Percentiles rank a stretch among this genome's conserved stretches.
Evolutionary conservation across 2,329 filamentous ascomycete species (phyloP).

Genomic region (Paraconiothyrium sp.): DNA sequence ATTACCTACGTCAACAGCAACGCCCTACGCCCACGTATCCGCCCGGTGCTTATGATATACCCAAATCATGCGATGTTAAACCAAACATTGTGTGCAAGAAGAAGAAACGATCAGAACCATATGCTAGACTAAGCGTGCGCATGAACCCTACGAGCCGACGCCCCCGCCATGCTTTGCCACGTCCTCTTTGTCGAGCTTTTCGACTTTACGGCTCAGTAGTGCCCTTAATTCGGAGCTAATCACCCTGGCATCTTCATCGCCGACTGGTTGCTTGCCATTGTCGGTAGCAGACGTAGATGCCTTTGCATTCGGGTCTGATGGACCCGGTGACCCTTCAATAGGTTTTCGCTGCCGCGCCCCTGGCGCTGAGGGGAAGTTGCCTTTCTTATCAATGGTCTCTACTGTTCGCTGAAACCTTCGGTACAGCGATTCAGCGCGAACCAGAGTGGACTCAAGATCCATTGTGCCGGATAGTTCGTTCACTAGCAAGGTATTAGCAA

Average conservation of each 20-base stretch:
- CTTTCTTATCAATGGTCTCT: conserved; percentile 90
- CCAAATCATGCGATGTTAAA: neutral
- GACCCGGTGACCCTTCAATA: conserved; percentile 31
- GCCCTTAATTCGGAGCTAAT: conserved; percentile 71
- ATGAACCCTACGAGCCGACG: conserved; percentile 26
- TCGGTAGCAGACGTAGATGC: conserved; percentile 41
- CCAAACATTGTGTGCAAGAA: neutral
- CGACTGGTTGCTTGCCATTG: conserved; percentile 46
- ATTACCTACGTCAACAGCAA: neutral
- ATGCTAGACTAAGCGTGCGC: neutral
- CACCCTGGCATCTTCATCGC: conserved; percentile 57
- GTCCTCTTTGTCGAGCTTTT: conserved; percentile 59
- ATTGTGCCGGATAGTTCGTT: conserved; percentile 96
- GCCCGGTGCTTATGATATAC: neutral
- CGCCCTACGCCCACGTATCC: neutral
- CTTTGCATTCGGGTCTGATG: conserved; percentile 29
- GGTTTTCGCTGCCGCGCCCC: conserved; percentile 60
- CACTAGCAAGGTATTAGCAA: conserved; percentile 63
- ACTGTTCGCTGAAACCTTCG: conserved; percentile 86
- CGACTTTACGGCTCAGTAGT: conserved; percentile 69
- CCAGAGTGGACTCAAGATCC: conserved; percentile 84
- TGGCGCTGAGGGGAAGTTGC: conserved; percentile 75
- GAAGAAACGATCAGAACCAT: neutral
- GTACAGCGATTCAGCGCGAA: conserved; percentile 89
- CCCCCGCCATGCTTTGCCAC: conserved; percentile 54